Percentiles rank a stretch among this genome's conserved stretches.
Conservation (phyloP, 352 stramenopile genomes). For the Pythium sp. region DNA sequence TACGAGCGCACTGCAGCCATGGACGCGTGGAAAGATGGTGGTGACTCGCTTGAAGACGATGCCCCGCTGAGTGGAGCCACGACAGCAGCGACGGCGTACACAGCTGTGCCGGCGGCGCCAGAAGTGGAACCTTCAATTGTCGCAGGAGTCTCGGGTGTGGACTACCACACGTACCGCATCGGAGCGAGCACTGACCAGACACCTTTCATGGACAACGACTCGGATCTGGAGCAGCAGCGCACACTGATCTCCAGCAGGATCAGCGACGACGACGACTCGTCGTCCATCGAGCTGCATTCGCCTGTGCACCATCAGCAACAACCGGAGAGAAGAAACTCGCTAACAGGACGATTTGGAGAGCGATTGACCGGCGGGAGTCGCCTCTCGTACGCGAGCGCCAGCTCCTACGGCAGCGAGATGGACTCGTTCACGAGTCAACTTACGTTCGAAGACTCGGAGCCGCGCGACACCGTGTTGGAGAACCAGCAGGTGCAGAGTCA, state of each 20-base stretch:
- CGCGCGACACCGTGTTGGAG: constrained; percentile 22
- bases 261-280: constrained; percentile 39
- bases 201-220: constrained; percentile 37
- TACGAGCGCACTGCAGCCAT: constrained; percentile 29
- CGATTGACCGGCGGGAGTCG: constrained; percentile 2
- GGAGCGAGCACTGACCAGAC: constrained; percentile 17
- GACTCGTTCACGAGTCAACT: constrained; percentile 44
- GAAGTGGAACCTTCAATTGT: constrained; percentile 45
- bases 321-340: constrained; percentile 33
- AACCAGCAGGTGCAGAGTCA: not conserved
- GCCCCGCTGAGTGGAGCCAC: constrained; percentile 22
- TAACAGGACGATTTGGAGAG: constrained; percentile 23
- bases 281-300: constrained; percentile 9
- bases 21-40: constrained; percentile 20
- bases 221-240: constrained; percentile 17
- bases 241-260: constrained; percentile 19
- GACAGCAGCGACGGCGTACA: constrained; percentile 14
- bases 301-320: not conserved
- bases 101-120: not conserved
- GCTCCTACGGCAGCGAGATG: constrained; percentile 25
- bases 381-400: constrained; percentile 17
- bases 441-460: constrained; percentile 24
- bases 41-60: constrained; percentile 17
- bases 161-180: constrained; percentile 44
- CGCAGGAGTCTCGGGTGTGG: constrained; percentile 34